Conservation (phyloP, 2,329 filamentous ascomycete species). For the Elsinoe ampelina region DNA sequence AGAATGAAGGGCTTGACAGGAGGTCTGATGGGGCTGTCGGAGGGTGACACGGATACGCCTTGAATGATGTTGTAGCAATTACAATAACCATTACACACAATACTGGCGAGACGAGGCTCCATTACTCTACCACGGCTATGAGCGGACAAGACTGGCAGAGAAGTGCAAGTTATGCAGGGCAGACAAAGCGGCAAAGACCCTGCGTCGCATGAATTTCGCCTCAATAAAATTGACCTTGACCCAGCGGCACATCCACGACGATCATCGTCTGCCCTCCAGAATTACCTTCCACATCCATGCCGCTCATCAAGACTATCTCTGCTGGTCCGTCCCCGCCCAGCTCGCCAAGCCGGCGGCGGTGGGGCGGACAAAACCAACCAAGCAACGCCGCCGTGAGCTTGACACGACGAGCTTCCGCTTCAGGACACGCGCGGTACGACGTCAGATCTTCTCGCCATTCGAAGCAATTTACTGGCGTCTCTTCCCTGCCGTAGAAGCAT, state of each 20-base stretch:
- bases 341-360: slow-evolving; percentile 2
- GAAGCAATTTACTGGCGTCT: neutral
- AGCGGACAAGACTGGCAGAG: neutral
- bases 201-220: neutral
- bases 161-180: neutral
- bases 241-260: neutral
- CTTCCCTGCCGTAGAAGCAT: too few relatives aligned
- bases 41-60: slow-evolving; percentile 11
- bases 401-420: slow-evolving; percentile 5
- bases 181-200: neutral
- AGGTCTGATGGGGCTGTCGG: slow-evolving; percentile 26
- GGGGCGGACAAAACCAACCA: neutral
- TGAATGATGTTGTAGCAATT: neutral
- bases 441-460: neutral
- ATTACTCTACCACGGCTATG: neutral
- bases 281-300: slow-evolving; percentile 9
- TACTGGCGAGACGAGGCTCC: neutral
- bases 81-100: too few relatives aligned
- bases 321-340: neutral
- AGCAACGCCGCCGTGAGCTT: neutral
- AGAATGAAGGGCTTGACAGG: slow-evolving; percentile 41
- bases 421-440: neutral
- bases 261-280: neutral
- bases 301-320: neutral
- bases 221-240: neutral